These are phyloP conservation scores for Vitellaria paradoxa DNA, from an alignment of 179 eudicot genomes.

Conservation along the genomic window DNA sequence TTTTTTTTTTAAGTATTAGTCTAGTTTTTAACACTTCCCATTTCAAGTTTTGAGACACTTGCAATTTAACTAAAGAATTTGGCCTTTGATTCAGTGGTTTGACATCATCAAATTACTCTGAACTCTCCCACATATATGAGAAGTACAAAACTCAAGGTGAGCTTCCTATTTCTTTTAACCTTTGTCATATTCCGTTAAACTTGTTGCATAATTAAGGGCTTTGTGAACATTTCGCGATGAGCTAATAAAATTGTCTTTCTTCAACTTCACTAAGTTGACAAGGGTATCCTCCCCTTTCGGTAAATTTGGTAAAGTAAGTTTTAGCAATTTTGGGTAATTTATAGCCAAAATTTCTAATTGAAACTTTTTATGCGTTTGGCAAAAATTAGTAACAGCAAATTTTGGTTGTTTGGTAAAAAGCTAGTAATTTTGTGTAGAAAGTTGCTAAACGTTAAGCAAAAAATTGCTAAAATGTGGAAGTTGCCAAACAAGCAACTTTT, in stretches of 20 bases:
- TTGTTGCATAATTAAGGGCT: background rate
- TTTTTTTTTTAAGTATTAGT: background rate
- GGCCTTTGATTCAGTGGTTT: conserved; percentile 32
- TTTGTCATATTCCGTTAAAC: background rate
- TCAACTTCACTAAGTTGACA: background rate
- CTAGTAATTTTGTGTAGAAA: no score
- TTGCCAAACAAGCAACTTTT: no score
- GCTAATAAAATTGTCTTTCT: background rate
- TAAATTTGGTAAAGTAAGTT: no score
- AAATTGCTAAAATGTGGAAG: no score
- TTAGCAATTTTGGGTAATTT: no score
- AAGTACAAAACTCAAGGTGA: conserved; percentile 86
- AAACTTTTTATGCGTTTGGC: no score
- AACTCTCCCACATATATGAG: conserved; percentile 77
- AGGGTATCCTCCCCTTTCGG: background rate
- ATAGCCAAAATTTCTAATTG: no score
- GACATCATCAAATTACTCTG: conserved; percentile 83
- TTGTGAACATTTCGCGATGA: background rate
- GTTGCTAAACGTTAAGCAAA: no score
- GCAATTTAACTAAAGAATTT: conserved; percentile 23
- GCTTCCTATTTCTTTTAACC: background rate
- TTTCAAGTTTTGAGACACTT: background rate
- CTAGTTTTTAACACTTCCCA: background rate
- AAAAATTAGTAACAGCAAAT: no score
- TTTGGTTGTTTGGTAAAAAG: no score